Percentiles rank a stretch among this genome's conserved stretches.
phyloP scores from a whole-genome alignment of 768 basidiomycete genomes.

The Xanthoconium purpureum region DNA sequence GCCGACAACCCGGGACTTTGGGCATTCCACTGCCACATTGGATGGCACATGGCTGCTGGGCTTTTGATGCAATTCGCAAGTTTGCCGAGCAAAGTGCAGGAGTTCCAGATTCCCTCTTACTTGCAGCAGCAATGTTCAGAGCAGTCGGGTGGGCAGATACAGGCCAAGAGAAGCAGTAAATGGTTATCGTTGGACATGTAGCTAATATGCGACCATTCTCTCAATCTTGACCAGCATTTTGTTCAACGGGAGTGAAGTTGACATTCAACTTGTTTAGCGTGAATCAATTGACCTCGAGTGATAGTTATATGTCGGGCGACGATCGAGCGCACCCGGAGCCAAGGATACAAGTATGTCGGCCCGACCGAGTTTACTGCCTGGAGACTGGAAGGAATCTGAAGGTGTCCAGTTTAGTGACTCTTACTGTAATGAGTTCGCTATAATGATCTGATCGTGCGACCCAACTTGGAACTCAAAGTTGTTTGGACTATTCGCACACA shows the following conservation, averaged over 20 bases:
- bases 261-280: background rate
- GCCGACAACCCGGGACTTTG: constrained; percentile 45
- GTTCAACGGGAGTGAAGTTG: background rate
- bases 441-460: too few relatives aligned
- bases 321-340: too few relatives aligned
- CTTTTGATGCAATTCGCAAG: constrained; percentile 41
- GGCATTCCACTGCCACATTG: constrained; percentile 45
- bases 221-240: background rate
- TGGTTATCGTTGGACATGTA: constrained; percentile 21
- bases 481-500: too few relatives aligned
- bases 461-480: too few relatives aligned
- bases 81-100: constrained; percentile 34
- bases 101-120: constrained; percentile 35
- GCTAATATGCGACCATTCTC: background rate
- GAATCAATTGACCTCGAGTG: background rate
- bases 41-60: constrained; percentile 41
- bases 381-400: too few relatives aligned
- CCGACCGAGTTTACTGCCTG: too few relatives aligned
- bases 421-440: too few relatives aligned
- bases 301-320: too few relatives aligned
- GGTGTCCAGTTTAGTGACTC: too few relatives aligned
- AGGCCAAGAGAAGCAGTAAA: constrained; percentile 18
- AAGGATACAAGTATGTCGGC: too few relatives aligned
- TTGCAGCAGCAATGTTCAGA: constrained; percentile 33
- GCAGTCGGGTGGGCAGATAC: constrained; percentile 28